Percentiles rank a stretch among this genome's conserved stretches.
These are phyloP conservation scores for Eutrema yunnanense DNA, from an alignment of 345 rosid genomes.

Conservation along the genomic window DNA sequence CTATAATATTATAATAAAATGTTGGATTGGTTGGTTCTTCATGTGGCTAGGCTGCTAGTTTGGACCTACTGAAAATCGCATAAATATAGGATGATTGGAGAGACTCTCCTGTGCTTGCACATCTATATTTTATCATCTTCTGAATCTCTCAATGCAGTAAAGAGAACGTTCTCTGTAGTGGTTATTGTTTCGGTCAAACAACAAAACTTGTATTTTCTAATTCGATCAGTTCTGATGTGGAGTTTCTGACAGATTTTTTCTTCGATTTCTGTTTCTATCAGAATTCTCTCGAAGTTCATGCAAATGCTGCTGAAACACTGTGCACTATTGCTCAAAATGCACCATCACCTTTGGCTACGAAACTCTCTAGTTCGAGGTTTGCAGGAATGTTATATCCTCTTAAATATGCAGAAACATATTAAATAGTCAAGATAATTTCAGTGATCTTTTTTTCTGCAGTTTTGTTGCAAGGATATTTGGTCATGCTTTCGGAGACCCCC, in stretches of 20 bases:
- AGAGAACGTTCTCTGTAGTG: neutral
- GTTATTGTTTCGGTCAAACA: conserved; percentile 1
- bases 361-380: conserved; percentile 89
- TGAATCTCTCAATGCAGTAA: neutral
- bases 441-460: conserved; percentile 40
- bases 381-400: conserved; percentile 1
- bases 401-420: neutral
- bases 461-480: conserved; percentile 86
- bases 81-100: neutral
- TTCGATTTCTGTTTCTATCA: conserved; percentile 23
- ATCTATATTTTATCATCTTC: conserved; percentile 1
- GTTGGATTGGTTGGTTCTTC: conserved; percentile 1
- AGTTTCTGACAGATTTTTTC: neutral
- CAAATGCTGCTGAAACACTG: conserved; percentile 88
- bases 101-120: neutral
- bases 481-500: conserved; percentile 88
- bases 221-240: neutral
- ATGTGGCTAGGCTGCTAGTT: neutral
- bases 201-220: neutral
- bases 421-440: neutral
- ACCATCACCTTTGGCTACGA: conserved; percentile 83
- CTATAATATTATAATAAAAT: neutral
- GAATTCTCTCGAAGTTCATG: conserved; percentile 84
- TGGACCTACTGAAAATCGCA: neutral
- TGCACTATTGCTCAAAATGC: conserved; percentile 86